Evolutionary conservation across 768 basidiomycete genomes (phyloP), one percentile per base, ranked within the genome.

Genomic region (Cubamyces lactineus): DNA sequence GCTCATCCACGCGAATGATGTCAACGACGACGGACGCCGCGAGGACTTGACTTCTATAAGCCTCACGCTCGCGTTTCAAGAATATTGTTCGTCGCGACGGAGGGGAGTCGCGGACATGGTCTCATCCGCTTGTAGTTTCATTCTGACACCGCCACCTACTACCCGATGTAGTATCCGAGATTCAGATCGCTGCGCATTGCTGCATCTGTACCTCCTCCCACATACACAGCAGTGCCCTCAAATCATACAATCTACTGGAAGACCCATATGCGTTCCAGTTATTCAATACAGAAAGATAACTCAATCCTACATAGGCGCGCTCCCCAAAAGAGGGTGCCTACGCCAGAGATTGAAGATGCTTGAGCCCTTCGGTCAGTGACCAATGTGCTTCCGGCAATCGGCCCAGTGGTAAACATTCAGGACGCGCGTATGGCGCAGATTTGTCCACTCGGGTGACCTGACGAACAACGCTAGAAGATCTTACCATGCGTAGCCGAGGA

Each of bases 81-180:
- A 34, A 34, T 34, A 51, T 51, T 28, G 57, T 51, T 51, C 57
- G 57, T 59, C 21, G 57, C 57, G 57, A 59, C 57, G 57, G 48
- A 28, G 57, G 42, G 57, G 21, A 45, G n/a, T 57, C 21, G 56
- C 56, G 41, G 38, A 40, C n/a, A n/a, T 23, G 46, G 57, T 59
- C 49, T 59, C 49, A 59, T n/a, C 42, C 57, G 26, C 41, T 51
- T 51, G 49, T 43, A 23, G 30, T 59, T 42, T 52, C 49, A 59
- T 16, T 21, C 21, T 59, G 41, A 42, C 57, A 59, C 48, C 6
- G 49, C 57, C 57, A 59, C 57, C 49, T 34, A 28, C 26, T 59
- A 59, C 40, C 41, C 57, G 57, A 59, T 8, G n/a, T 26, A 15
- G 34, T 21, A 45, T 26, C 48, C 57, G 57, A 59, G 57, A 59